A percentile compares a stretch with the other conserved stretches of the same genome.
phyloP scores from a whole-genome alignment of 805 yeast species.

The Ogataea ramenticola region DNA sequence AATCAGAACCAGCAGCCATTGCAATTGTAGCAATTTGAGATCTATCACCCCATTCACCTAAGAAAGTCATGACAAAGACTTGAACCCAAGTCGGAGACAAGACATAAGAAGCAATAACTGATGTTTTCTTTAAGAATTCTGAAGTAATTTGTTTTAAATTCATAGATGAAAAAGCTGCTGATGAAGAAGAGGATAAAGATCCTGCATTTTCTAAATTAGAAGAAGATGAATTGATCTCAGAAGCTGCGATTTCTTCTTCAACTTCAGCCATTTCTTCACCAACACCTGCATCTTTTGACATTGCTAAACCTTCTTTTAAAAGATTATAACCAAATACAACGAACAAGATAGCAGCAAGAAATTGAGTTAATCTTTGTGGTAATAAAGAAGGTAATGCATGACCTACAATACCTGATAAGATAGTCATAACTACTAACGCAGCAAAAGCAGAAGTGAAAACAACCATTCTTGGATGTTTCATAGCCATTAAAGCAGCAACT shows the following conservation, averaged over 20 bases:
- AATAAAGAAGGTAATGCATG: conserved; percentile 82
- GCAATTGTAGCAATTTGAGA: conserved; percentile 98
- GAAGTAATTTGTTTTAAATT: conserved; percentile 4
- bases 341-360: conserved; percentile 75
- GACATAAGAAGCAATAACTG: conserved; percentile 51
- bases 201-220: conserved; percentile 56
- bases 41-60: conserved; percentile 99
- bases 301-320: conserved; percentile 71
- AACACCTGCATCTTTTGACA: conserved; percentile 79
- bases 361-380: conserved; percentile 72
- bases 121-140: conserved; percentile 27
- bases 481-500: conserved; percentile 96
- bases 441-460: conserved; percentile 88
- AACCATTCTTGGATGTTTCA: conserved; percentile 76
- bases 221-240: conserved; percentile 43
- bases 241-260: conserved; percentile 79
- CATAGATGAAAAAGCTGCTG: not conserved
- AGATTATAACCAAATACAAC: conserved; percentile 75
- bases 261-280: conserved; percentile 96
- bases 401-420: conserved; percentile 85
- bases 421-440: conserved; percentile 84
- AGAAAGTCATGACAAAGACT: conserved; percentile 89
- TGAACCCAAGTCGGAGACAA: conserved; percentile 90
- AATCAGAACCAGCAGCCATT: conserved; percentile 95
- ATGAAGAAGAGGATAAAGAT: not conserved